A percentile compares a stretch with the other conserved stretches of the same genome.
Evolutionary conservation across 2,329 filamentous ascomycete species (phyloP).

Genomic region (Blastomyces emzantsi): DNA sequence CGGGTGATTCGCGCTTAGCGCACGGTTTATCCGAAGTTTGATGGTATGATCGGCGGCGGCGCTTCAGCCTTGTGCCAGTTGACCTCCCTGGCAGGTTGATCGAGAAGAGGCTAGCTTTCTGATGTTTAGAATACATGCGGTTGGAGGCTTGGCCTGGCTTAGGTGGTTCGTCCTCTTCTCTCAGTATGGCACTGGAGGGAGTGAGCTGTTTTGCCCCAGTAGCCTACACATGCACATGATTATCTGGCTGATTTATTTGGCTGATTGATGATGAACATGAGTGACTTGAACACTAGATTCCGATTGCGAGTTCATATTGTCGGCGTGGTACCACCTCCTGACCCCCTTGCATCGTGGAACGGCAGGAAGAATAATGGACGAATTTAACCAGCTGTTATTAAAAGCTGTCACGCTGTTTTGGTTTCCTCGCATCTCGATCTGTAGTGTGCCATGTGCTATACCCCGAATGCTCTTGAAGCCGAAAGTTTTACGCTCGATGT

Average conservation of each 20-base stretch:
- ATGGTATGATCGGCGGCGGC: background rate
- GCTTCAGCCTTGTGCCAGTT: background rate
- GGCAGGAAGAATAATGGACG: background rate
- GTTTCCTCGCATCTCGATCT: background rate
- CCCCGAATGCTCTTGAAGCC: background rate
- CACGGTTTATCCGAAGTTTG: no score
- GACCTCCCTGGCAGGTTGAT: background rate
- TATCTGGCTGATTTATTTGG: background rate
- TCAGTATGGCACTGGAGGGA: no score
- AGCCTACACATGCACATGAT: no score
- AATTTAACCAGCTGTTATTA: background rate
- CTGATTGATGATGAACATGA: background rate
- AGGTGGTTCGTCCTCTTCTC: no score
- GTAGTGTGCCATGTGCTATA: background rate
- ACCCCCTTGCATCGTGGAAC: background rate
- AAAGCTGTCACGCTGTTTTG: background rate
- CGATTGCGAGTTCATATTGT: background rate
- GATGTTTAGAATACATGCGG: no score
- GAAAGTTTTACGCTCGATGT: background rate
- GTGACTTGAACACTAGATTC: background rate
- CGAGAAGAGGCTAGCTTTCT: background rate
- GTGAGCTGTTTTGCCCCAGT: no score
- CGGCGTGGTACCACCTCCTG: conserved; percentile 3
- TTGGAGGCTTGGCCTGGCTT: no score
- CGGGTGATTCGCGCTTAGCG: background rate